Conservation (phyloP, 805 yeast genomes). For the Metschnikowia shivogae region DNA sequence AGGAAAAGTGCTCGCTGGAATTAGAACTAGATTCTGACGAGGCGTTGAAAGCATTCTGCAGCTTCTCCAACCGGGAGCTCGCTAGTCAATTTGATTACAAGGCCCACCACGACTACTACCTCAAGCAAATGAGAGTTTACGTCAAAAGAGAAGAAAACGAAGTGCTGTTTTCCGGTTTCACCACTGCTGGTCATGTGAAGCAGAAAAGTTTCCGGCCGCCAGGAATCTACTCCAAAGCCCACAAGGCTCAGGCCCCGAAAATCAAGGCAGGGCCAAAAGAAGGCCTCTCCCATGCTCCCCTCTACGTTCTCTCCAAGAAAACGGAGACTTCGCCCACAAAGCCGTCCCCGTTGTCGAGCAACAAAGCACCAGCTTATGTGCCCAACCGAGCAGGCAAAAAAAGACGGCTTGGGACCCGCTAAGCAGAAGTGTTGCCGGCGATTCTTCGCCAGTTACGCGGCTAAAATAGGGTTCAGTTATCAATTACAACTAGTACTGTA, state of each 20-base stretch:
- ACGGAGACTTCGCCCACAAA: no score
- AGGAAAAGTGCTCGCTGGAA: constrained; percentile 9
- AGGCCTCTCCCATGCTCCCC: no score
- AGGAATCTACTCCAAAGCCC: no score
- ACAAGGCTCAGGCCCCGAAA: no score
- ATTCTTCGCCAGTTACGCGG: background rate
- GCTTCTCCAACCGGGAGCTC: constrained; percentile 8
- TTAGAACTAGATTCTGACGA: constrained; percentile 18
- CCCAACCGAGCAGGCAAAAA: constrained; percentile 22
- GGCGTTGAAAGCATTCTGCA: constrained; percentile 17
- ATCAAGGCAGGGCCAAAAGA: no score
- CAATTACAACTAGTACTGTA: background rate
- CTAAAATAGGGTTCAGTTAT: background rate
- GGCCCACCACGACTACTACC: constrained; percentile 2
- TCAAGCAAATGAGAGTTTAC: constrained; percentile 5
- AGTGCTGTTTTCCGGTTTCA: constrained; percentile 2
- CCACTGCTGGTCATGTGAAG: constrained; percentile 7
- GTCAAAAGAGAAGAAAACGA: constrained; percentile 5
- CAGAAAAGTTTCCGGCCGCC: background rate
- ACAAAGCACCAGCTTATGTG: constrained; percentile 33
- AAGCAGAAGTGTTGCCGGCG: background rate
- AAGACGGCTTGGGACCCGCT: constrained; percentile 14
- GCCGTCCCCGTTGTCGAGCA: background rate
- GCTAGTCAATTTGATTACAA: constrained; percentile 4
- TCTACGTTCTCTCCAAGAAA: no score